Evolutionary conservation across 352 stramenopile genomes (phyloP), one percentile per base, ranked within the genome.

Genomic region (Globisporangium heterothallicum): DNA sequence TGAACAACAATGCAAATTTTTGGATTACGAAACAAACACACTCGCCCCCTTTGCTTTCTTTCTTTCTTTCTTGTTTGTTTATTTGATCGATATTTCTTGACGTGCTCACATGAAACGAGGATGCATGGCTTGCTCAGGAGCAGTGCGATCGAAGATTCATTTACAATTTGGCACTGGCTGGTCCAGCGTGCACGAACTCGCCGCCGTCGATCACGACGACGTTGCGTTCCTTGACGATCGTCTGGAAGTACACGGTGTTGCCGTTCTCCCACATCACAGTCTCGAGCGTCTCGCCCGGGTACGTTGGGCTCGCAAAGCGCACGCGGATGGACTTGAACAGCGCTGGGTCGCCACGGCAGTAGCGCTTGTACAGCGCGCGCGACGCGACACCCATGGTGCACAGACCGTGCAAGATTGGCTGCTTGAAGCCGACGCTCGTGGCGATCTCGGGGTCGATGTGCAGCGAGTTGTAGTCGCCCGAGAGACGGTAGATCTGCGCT

Each of bases 401-500:
- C 19, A 98, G 70, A 5, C 95, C 95, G 60, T 98, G 94, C 42
- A 98, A 63, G 35, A 98, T 92, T 22, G 93, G 91, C 46, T 78
- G 65, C 44, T 88, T 82, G 60, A 89, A 96, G 46, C 68, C 77
- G 26, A 77, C 72, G 56, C 72, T 82, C 71, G 68, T 66, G 18
- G 74, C 91, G 60, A 93, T 85, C 59, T 81, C 73, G 4, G 83
- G 81, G 62, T 97, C 86, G 50, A 97, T 81, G 68, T 98, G 95
- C 58, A 98, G 85, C 61, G 86, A 71, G 68, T 98, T 98, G 65
- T 97, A 97, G 74, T 98, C 95, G 14, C 94, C 95, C 49, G 83
- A 97, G 41, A 98, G 71, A 46, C 94, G 84, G 75, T 98, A 98
- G 47, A 98, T 62, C 42, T 97, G 79, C 35, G 95, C 88, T 56